A percentile compares a stretch with the other conserved stretches of the same genome.
phyloP scores from a whole-genome alignment of 805 yeast genomes.

The Babjeviella inositovora region DNA sequence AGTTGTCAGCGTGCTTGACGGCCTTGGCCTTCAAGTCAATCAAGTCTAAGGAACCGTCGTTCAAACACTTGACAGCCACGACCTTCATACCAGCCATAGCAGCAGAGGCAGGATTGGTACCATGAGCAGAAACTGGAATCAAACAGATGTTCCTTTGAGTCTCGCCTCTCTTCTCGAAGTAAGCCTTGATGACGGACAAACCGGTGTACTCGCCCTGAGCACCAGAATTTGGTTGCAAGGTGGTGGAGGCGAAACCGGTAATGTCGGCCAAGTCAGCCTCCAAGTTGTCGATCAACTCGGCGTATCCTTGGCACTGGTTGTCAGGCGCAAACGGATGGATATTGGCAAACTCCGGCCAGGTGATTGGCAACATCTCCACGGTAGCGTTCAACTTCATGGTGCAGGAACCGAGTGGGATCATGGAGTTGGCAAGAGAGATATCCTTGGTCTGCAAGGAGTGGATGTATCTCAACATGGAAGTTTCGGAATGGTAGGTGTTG shows the following conservation, averaged over 20 bases:
- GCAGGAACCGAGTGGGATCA: constrained; percentile 97
- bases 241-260: constrained; percentile 84
- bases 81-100: constrained; percentile 95
- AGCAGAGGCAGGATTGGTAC: constrained; percentile 97
- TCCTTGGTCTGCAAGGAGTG: constrained; percentile 78
- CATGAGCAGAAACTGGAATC: constrained; percentile 96
- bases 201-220: constrained; percentile 99
- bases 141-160: constrained; percentile 69
- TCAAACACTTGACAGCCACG: constrained; percentile 76
- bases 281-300: constrained; percentile 57
- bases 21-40: constrained; percentile 64
- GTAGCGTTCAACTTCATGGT: constrained; percentile 97
- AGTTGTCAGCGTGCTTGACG: constrained; percentile 41
- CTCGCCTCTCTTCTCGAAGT: constrained; percentile 58
- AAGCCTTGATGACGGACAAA: constrained; percentile 68
- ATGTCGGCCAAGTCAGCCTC: constrained; percentile 79
- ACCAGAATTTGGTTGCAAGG: constrained; percentile 94
- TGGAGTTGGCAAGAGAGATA: constrained; percentile 83
- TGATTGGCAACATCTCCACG: constrained; percentile 84
- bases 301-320: constrained; percentile 81
- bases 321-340: constrained; percentile 89
- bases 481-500: constrained; percentile 82
- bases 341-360: constrained; percentile 84
- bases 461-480: constrained; percentile 84
- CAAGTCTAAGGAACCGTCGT: constrained; percentile 77